Percentiles rank a stretch among this genome's conserved stretches.
These are phyloP conservation scores for Phialocephala sp. DNA, from an alignment of 2,329 filamentous ascomycete species.

Conservation along the genomic window DNA sequence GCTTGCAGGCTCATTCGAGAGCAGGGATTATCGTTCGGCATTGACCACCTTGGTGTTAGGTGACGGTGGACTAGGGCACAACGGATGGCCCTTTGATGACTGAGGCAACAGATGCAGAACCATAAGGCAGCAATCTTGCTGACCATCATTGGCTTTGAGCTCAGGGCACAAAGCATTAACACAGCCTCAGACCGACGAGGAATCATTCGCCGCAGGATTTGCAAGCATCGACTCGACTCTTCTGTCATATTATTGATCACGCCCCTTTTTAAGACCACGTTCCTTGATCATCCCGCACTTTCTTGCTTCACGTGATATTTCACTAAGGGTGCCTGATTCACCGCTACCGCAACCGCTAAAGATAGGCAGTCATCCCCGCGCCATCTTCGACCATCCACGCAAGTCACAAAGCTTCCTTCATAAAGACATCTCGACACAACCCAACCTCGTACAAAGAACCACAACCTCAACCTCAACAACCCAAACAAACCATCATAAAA, in stretches of 20 bases:
- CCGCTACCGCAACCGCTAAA: background rate
- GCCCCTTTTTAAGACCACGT: background rate
- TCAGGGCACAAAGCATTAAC: background rate
- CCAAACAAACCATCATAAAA: conserved; percentile 35
- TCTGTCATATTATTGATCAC: background rate
- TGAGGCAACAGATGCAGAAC: background rate
- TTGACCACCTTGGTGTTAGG: background rate
- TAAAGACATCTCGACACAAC: conserved; percentile 16
- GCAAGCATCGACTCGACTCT: background rate
- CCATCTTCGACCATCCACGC: conserved; percentile 11
- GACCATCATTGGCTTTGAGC: background rate
- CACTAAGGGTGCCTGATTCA: conserved; percentile 3
- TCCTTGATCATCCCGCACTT: conserved; percentile 1
- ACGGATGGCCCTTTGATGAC: background rate
- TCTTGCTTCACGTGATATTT: background rate
- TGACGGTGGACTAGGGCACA: background rate
- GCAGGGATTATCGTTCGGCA: background rate
- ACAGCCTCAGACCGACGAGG: conserved; percentile 1
- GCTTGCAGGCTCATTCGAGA: background rate
- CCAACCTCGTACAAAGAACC: conserved; percentile 15
- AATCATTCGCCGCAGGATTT: conserved; percentile 1
- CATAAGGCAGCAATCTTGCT: background rate
- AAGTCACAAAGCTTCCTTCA: conserved; percentile 17
- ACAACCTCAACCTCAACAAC: conserved; percentile 10
- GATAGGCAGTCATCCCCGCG: conserved; percentile 9